These are phyloP conservation scores for Rosa rugosa DNA, from an alignment of 306 rosid genomes.

Conservation along the genomic window DNA sequence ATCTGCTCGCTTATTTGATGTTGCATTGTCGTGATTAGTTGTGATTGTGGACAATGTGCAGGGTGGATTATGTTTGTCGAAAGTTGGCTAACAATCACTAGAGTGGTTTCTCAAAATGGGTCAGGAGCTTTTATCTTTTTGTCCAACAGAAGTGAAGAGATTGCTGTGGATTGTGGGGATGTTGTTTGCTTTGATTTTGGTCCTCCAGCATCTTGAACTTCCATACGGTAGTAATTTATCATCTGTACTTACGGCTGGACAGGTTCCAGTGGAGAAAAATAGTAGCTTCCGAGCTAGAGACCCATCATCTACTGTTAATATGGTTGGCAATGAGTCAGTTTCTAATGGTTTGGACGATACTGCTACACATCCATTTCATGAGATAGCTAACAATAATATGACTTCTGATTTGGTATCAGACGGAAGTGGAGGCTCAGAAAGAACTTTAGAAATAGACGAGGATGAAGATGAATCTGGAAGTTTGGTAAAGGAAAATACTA, in stretches of 20 bases:
- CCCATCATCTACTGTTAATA: constrained; percentile 27
- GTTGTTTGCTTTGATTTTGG: constrained; percentile 50
- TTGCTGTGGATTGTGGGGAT: constrained; percentile 51
- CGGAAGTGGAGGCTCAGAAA: constrained; percentile 24
- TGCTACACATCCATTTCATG: constrained; percentile 15
- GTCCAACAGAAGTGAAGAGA: constrained; percentile 50
- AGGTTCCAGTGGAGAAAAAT: constrained; percentile 23
- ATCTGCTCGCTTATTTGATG: background rate
- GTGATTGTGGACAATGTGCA: constrained; percentile 28
- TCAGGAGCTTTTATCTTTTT: constrained; percentile 39
- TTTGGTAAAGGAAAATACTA: constrained; percentile 27
- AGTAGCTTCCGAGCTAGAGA: constrained; percentile 29
- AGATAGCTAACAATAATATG: constrained; percentile 26
- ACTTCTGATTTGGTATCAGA: constrained; percentile 25
- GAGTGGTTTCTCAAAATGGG: constrained; percentile 47
- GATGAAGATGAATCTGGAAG: constrained; percentile 16
- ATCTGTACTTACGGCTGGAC: constrained; percentile 42
- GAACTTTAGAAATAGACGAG: constrained; percentile 33
- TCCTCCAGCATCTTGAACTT: constrained; percentile 51
- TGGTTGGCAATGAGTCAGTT: constrained; percentile 17
- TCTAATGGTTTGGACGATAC: constrained; percentile 36
- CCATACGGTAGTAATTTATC: constrained; percentile 40
- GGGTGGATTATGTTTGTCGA: constrained; percentile 42
- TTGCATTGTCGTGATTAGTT: background rate
- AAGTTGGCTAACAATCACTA: constrained; percentile 21